A percentile compares a stretch with the other conserved stretches of the same genome.
Evolutionary conservation across 2,329 filamentous ascomycete genomes (phyloP).

Genomic region (Pezicula radicicola): DNA sequence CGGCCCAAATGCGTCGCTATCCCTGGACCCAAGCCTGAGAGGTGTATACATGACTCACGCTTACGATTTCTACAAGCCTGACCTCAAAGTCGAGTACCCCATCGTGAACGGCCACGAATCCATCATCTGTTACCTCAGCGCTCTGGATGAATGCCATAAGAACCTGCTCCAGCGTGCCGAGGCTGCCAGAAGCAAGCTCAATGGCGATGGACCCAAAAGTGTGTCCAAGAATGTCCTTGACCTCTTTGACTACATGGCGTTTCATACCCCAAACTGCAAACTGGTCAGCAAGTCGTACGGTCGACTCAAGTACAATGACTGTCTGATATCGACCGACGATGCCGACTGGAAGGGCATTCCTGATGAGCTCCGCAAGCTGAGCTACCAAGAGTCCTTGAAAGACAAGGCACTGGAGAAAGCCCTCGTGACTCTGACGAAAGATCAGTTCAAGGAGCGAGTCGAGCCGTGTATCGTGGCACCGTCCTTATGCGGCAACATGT

Average conservation of each 20-base stretch:
- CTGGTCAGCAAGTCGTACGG: constrained; percentile 78
- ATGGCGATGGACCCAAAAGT: no score
- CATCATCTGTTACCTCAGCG: constrained; percentile 72
- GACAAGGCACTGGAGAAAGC: constrained; percentile 81
- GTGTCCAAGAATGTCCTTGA: constrained; percentile 42
- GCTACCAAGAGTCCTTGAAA: constrained; percentile 71
- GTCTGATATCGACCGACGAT: constrained; percentile 63
- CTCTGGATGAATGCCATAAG: constrained; percentile 73
- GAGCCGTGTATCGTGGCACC: constrained; percentile 68
- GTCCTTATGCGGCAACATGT: constrained; percentile 65
- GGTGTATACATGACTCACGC: constrained; percentile 75
- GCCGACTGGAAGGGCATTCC: constrained; percentile 68
- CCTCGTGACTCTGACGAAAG: constrained; percentile 77
- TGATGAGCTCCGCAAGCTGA: constrained; percentile 68
- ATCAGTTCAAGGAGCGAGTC: constrained; percentile 73
- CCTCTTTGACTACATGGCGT: constrained; percentile 75
- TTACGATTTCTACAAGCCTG: constrained; percentile 85
- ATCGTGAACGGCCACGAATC: constrained; percentile 79
- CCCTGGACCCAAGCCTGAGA: constrained; percentile 71
- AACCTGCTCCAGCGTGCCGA: constrained; percentile 62
- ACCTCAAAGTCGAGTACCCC: constrained; percentile 78
- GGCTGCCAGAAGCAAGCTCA: not conserved
- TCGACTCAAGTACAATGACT: constrained; percentile 79
- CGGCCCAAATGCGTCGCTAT: constrained; percentile 71
- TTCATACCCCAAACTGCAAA: constrained; percentile 82